Conservation (phyloP, 306 rosid species). For the Trifolium dubium region DNA sequence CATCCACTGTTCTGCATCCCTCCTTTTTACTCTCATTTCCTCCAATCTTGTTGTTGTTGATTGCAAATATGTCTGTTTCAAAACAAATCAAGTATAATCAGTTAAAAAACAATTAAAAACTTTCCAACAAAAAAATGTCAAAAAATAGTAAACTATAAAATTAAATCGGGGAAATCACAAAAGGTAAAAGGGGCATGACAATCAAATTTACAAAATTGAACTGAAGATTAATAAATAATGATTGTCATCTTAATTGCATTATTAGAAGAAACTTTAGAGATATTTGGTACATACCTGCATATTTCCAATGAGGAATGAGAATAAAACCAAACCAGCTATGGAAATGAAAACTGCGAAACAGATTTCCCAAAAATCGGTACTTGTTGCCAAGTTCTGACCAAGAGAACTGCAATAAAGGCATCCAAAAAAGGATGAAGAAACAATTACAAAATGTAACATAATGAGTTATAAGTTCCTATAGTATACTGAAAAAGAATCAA, state of each 20-base stretch:
- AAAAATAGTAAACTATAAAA: neutral
- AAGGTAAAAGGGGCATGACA: neutral
- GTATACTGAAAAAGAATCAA: slow-evolving; percentile 19
- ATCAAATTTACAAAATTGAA: slow-evolving; percentile 24
- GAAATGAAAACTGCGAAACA: slow-evolving; percentile 65
- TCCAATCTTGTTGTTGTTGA: slow-evolving; percentile 87
- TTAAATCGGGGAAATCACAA: neutral
- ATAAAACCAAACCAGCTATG: slow-evolving; percentile 70
- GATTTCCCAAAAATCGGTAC: slow-evolving; percentile 70
- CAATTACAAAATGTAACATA: slow-evolving; percentile 33
- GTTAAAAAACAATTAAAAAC: neutral
- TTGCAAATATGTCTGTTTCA: slow-evolving; percentile 80
- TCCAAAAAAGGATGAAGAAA: slow-evolving; percentile 27
- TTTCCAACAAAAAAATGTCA: neutral
- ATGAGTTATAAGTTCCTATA: slow-evolving; percentile 12
- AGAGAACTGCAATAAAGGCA: slow-evolving; percentile 62
- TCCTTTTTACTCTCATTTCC: slow-evolving; percentile 92
- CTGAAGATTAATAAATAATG: slow-evolving; percentile 17
- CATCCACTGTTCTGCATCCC: slow-evolving; percentile 99
- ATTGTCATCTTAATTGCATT: slow-evolving; percentile 4
- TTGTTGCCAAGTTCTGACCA: slow-evolving; percentile 77
- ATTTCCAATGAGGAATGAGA: slow-evolving; percentile 69
- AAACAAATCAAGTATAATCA: slow-evolving; percentile 40
- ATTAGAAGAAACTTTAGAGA: slow-evolving; percentile 9
- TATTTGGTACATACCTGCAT: slow-evolving; percentile 50